Evolutionary conservation across 1,284 basidiomycete genomes (phyloP), one percentile per base, ranked within the genome.

Genomic region (Ganoderma lucidum): DNA sequence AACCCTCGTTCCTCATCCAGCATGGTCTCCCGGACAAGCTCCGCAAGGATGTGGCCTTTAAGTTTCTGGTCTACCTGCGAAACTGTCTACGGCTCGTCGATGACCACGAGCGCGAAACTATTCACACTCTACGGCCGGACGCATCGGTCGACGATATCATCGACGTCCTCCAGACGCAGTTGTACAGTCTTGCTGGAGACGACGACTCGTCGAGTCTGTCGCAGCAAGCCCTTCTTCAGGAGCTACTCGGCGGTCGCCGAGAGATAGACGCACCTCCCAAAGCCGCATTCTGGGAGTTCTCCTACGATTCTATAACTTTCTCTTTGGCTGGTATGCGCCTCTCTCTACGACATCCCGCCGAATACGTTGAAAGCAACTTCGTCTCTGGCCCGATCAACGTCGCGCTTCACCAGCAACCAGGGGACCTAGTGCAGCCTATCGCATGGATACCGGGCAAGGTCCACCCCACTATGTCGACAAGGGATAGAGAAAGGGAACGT

Each of bases 1-100:
- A 93, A 63, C 93, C 93, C 3, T 93, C 93, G 1, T 94, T 90
- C 76, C 84, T 95, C 51, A 87, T 95, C 37, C 93, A 94, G 77
- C 85, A 83, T 63, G 93, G 93, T 3, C 80, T 84, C 14, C 92
- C 93, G 3, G 86, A 89, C 63, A 78, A 83, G 53, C 76, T 94
- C 56, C 90, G 94, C 37, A 87, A 86, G 32, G 88, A 93, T 72
- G 80, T 84, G 1, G 82, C 83, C 3, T 93, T 93, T 82, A 90
- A 89, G 71, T 88, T 94, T 66, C 80, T 95, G 35, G 89, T 92
- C 69, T 89, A 94, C 75, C 83, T 94, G 44, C 90, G 93, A 14
- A 84, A 87, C 72, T 86, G 86, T 75, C 79, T 91, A 44, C 84
- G 78, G 19, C 74, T 75, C 44, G 63, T 81, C 53, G 74, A 77